Percentiles rank a stretch among this genome's conserved stretches.
These are phyloP conservation scores for Saccharomyces hybrid DNA, from an alignment of 1,139 yeast species.

Conservation along the genomic window DNA sequence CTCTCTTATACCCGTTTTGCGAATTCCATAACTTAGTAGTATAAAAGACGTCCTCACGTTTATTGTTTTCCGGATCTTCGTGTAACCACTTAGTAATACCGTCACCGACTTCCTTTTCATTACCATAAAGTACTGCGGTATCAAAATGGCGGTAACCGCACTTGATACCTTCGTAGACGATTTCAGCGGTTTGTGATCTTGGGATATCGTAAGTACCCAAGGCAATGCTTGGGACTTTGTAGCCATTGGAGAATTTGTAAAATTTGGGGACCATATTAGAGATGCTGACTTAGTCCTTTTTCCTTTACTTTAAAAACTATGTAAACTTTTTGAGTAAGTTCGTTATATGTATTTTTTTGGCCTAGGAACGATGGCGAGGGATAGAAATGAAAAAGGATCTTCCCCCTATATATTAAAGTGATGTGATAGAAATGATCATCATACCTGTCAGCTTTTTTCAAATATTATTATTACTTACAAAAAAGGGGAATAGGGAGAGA, in stretches of 20 bases:
- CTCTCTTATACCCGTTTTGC: constrained; percentile 52
- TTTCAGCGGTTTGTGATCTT: constrained; percentile 33
- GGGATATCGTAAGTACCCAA: constrained; percentile 51
- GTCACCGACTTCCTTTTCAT: constrained; percentile 47
- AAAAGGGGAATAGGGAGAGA: neutral
- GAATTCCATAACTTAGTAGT: constrained; percentile 62
- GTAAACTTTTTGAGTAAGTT: no score
- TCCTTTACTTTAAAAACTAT: no score
- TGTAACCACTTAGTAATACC: constrained; percentile 49
- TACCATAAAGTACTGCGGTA: constrained; percentile 51
- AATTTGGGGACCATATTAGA: constrained; percentile 13
- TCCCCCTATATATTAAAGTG: neutral
- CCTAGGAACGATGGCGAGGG: neutral
- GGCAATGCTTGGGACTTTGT: constrained; percentile 49
- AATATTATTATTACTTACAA: neutral
- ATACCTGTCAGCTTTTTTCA: neutral
- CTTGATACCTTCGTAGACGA: constrained; percentile 47
- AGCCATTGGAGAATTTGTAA: constrained; percentile 37
- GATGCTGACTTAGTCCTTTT: neutral
- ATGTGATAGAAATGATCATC: neutral
- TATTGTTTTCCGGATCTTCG: constrained; percentile 39
- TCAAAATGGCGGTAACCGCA: constrained; percentile 69
- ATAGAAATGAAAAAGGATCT: neutral
- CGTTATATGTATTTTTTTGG: no score
- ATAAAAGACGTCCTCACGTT: constrained; percentile 57